phyloP scores from a whole-genome alignment of 2,329 filamentous ascomycete genomes.

The Grosmannia clavigera region DNA sequence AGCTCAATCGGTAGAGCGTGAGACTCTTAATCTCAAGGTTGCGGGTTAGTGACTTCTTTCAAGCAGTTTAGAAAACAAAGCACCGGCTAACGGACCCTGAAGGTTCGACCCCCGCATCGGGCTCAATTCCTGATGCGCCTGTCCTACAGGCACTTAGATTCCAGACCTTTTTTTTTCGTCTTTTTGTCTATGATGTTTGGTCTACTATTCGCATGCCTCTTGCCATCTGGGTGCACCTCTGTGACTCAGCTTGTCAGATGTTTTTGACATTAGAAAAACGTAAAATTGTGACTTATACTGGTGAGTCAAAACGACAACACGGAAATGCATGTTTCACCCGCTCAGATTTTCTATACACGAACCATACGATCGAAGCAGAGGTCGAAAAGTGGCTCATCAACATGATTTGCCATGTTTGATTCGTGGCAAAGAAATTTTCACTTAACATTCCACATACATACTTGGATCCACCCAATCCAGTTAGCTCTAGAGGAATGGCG shows the following conservation, averaged over 20 bases:
- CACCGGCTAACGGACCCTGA: not conserved
- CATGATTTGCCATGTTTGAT: no score
- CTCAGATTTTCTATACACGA: no score
- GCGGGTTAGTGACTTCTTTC: constrained; percentile 11
- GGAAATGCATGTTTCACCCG: no score
- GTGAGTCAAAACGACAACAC: no score
- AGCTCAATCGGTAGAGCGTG: constrained; percentile 64
- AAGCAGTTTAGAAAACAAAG: not conserved
- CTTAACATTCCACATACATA: no score
- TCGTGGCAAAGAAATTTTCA: no score
- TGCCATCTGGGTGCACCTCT: not conserved
- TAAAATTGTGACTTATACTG: no score
- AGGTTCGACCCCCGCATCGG: constrained; percentile 32
- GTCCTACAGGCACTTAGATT: constrained; percentile 5
- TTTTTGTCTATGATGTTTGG: not conserved
- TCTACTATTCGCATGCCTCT: not conserved
- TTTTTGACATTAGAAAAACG: no score
- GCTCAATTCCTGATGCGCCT: constrained; percentile 27
- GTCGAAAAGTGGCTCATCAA: no score
- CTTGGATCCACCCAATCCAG: no score
- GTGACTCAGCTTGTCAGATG: not conserved
- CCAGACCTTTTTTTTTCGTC: not conserved
- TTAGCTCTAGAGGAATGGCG: no score
- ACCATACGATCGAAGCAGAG: no score
- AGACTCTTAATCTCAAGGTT: constrained; percentile 46